Conservation (phyloP, 306 rosid genomes). For the Trifolium dubium region DNA sequence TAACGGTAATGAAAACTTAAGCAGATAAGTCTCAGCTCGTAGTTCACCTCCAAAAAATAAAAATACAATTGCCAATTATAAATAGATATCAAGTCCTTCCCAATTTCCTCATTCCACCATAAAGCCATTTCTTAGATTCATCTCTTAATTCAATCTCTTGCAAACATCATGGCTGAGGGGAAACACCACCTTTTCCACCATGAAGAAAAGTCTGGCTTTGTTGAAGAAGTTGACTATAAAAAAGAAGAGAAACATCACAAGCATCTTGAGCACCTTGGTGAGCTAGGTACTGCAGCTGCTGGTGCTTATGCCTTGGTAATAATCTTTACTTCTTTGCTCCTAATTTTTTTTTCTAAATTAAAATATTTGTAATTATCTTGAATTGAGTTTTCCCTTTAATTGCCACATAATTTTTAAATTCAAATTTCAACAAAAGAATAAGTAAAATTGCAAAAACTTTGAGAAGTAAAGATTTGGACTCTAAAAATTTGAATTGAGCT, state of each 20-base stretch:
- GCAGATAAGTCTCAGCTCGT: too few species aligned
- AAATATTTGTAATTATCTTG: too few species aligned
- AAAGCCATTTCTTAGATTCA: background rate
- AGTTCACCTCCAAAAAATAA: too few species aligned
- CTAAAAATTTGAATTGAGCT: too few species aligned
- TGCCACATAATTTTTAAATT: too few species aligned
- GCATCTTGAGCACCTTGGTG: constrained; percentile 63
- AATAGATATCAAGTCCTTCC: constrained; percentile 26
- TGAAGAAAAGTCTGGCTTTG: constrained; percentile 39
- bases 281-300: constrained; percentile 59
- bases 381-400: too few species aligned
- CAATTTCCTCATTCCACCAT: constrained; percentile 24
- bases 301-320: constrained; percentile 79
- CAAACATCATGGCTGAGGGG: constrained; percentile 65
- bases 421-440: too few species aligned
- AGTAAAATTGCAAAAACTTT: too few species aligned
- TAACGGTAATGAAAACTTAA: too few species aligned
- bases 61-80: constrained; percentile 36
- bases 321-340: background rate
- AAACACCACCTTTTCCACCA: constrained; percentile 54
- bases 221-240: constrained; percentile 53
- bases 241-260: constrained; percentile 83
- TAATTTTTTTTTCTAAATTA: too few species aligned
- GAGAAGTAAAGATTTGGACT: too few species aligned
- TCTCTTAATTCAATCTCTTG: background rate